These are phyloP conservation scores for Mollisiaceae sp. DNA, from an alignment of 2,329 filamentous ascomycete species.

Conservation along the genomic window DNA sequence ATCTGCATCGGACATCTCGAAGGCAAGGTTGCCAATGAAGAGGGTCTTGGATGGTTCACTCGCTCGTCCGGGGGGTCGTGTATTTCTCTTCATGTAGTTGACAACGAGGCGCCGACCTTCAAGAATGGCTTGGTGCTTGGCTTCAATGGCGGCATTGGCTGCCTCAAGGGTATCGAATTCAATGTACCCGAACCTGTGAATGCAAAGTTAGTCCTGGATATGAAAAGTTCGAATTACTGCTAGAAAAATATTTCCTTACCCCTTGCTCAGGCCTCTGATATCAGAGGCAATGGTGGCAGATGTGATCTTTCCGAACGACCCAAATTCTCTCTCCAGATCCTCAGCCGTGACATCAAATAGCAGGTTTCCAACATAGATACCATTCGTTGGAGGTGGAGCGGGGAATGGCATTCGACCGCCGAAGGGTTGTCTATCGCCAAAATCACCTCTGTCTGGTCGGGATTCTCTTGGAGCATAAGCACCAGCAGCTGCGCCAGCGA, in stretches of 20 bases:
- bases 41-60: constrained; percentile 65
- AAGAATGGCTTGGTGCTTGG: constrained; percentile 62
- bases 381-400: constrained; percentile 8
- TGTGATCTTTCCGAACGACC: constrained; percentile 59
- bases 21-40: constrained; percentile 86
- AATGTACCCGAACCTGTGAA: constrained; percentile 67
- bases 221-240: constrained; percentile 19
- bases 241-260: constrained; percentile 53
- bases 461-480: constrained; percentile 18
- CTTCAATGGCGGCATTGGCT: constrained; percentile 61
- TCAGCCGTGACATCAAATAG: constrained; percentile 69
- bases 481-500: constrained; percentile 11
- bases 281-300: constrained; percentile 63
- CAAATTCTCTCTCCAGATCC: constrained; percentile 63
- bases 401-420: not conserved
- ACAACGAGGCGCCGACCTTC: constrained; percentile 69
- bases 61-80: constrained; percentile 32
- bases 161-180: constrained; percentile 59
- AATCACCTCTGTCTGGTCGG: constrained; percentile 8
- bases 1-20: constrained; percentile 83
- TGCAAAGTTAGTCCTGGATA: not conserved
- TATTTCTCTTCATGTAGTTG: constrained; percentile 51
- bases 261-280: constrained; percentile 68
- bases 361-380: constrained; percentile 70
- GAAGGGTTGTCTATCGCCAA: not conserved